These are phyloP conservation scores for Ottelia alismoides DNA, from an alignment of 106 monocot species.

Conservation along the genomic window DNA sequence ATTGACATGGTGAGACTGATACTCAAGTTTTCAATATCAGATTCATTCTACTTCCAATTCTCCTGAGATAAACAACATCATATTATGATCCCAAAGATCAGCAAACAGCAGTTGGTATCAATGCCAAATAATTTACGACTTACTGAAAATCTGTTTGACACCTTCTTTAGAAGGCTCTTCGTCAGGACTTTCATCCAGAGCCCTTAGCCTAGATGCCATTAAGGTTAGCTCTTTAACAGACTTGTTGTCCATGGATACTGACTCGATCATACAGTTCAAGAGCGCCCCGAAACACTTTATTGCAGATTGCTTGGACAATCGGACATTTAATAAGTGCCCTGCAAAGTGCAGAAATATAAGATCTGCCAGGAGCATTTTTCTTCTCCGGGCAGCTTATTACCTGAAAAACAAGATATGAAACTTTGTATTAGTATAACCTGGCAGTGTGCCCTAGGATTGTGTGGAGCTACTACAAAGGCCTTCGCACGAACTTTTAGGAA, in stretches of 20 bases:
- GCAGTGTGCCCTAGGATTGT: too few species aligned
- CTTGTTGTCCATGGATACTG: slow-evolving; percentile 43
- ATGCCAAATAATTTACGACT: background rate
- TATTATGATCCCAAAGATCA: too few species aligned
- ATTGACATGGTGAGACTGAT: slow-evolving; percentile 5
- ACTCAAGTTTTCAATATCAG: slow-evolving; percentile 16
- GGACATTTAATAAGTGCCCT: slow-evolving; percentile 41
- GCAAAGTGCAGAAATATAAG: slow-evolving; percentile 64
- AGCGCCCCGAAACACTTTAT: slow-evolving; percentile 77
- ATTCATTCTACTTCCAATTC: slow-evolving; percentile 51
- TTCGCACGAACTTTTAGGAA: too few species aligned
- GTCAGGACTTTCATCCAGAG: slow-evolving; percentile 50
- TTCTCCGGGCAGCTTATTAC: slow-evolving; percentile 45
- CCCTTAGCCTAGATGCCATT: slow-evolving; percentile 39
- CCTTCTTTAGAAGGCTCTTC: slow-evolving; percentile 41
- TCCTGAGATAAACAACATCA: too few species aligned
- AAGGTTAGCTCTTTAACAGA: too few species aligned
- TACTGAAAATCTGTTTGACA: slow-evolving; percentile 35
- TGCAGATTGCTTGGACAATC: slow-evolving; percentile 46
- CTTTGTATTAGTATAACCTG: background rate
- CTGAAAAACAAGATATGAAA: slow-evolving; percentile 12
- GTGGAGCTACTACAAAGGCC: too few species aligned
- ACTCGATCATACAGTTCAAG: slow-evolving; percentile 32
- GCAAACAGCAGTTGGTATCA: background rate
- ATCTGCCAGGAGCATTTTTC: slow-evolving; percentile 60